phyloP scores from a whole-genome alignment of 345 rosid genomes.

The Camelina sativa region DNA sequence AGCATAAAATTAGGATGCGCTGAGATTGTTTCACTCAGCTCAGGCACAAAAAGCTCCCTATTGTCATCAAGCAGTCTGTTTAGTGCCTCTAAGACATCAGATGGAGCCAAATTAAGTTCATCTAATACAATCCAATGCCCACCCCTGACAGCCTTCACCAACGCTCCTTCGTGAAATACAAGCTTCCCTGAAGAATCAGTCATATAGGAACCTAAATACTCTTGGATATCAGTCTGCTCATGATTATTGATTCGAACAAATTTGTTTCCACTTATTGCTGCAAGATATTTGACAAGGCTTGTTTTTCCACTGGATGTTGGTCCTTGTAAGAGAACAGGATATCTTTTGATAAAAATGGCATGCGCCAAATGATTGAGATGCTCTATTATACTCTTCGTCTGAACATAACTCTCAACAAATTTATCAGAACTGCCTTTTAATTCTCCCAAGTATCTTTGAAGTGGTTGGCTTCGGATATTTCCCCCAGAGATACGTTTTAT shows the following conservation, averaged over 20 bases:
- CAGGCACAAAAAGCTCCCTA: constrained; percentile 94
- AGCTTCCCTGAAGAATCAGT: constrained; percentile 86
- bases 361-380: constrained; percentile 83
- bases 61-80: constrained; percentile 95
- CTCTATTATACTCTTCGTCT: constrained; percentile 71
- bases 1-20: constrained; percentile 97
- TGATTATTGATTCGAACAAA: constrained; percentile 96
- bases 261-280: constrained; percentile 78
- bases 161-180: constrained; percentile 86
- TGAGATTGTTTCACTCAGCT: constrained; percentile 66
- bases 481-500: constrained; percentile 59
- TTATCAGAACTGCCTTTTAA: constrained; percentile 46
- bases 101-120: constrained; percentile 95
- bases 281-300: constrained; percentile 96
- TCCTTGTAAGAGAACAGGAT: constrained; percentile 95
- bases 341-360: constrained; percentile 78
- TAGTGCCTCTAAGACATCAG: constrained; percentile 94
- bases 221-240: constrained; percentile 94
- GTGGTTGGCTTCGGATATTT: constrained; percentile 42
- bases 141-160: constrained; percentile 89
- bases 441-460: constrained; percentile 53
- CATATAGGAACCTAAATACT: constrained; percentile 87
- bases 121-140: constrained; percentile 97
- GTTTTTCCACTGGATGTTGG: constrained; percentile 99
- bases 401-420: constrained; percentile 62